A percentile compares a stretch with the other conserved stretches of the same genome.
Evolutionary conservation across 2,329 filamentous ascomycete genomes (phyloP).

Genomic region (Sporothrix pallida): DNA sequence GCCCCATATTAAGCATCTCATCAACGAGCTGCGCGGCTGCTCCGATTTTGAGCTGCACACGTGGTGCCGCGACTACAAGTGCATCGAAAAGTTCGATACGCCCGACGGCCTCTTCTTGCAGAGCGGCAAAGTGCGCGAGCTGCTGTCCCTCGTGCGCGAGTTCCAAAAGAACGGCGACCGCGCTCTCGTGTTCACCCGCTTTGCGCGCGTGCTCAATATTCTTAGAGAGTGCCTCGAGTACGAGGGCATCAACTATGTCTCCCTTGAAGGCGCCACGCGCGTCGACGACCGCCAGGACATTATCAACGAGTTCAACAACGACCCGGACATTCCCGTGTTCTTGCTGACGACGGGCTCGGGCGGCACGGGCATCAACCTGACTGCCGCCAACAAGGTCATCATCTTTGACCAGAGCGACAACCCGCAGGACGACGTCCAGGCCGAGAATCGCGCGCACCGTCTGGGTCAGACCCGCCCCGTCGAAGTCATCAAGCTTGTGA

Average conservation of each 20-base stretch:
- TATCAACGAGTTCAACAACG: conserved; percentile 82
- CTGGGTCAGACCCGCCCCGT: conserved; percentile 91
- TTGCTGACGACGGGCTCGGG: conserved; percentile 91
- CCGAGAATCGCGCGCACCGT: conserved; percentile 93
- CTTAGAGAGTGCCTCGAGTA: conserved; percentile 80
- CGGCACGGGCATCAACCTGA: conserved; percentile 95
- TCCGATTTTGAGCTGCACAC: conserved; percentile 71
- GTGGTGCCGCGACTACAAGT: conserved; percentile 66
- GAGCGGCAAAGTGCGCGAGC: conserved; percentile 82
- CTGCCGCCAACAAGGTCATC: conserved; percentile 94
- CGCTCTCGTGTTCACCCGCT: conserved; percentile 90
- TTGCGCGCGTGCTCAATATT: conserved; percentile 89
- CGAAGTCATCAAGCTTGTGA: conserved; percentile 86
- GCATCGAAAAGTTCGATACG: conserved; percentile 61
- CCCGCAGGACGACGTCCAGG: conserved; percentile 97
- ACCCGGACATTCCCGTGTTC: conserved; percentile 83
- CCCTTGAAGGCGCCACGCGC: conserved; percentile 83
- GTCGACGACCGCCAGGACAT: conserved; percentile 84
- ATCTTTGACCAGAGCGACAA: conserved; percentile 99
- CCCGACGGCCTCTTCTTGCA: conserved; percentile 60
- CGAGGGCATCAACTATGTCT: conserved; percentile 75
- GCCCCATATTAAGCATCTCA: conserved; percentile 58
- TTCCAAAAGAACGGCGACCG: conserved; percentile 85
- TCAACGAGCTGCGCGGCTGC: conserved; percentile 61
- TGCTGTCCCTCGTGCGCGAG: conserved; percentile 73